These are phyloP conservation scores for Boletus smithii DNA, from an alignment of 1,284 basidiomycete genomes.

Conservation along the genomic window DNA sequence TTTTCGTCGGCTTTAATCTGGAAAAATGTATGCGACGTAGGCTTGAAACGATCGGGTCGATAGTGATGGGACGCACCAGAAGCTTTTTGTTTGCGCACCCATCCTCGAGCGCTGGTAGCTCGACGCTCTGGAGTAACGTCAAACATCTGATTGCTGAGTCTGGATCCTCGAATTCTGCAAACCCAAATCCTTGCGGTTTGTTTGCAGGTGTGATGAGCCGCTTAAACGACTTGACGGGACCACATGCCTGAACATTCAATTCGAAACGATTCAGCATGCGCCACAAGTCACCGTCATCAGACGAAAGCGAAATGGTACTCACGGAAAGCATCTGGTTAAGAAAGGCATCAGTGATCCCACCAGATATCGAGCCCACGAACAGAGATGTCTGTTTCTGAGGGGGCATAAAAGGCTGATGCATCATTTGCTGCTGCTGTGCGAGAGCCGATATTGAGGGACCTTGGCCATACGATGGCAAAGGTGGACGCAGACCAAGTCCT, in stretches of 20 bases:
- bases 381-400: conserved; percentile 65
- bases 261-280: conserved; percentile 1
- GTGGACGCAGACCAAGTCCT: conserved; percentile 80
- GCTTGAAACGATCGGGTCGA: conserved; percentile 31
- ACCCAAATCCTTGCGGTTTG: conserved; percentile 93
- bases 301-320: conserved; percentile 35
- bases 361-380: conserved; percentile 94
- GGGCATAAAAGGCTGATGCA: conserved; percentile 54
- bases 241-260: conserved; percentile 86
- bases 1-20: conserved; percentile 94
- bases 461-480: conserved; percentile 80
- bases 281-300: background rate
- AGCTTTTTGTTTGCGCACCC: conserved; percentile 83
- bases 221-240: conserved; percentile 83
- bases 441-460: conserved; percentile 84
- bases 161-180: conserved; percentile 89
- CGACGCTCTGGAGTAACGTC: conserved; percentile 75
- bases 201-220: conserved; percentile 85
- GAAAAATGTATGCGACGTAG: conserved; percentile 32
- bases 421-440: conserved; percentile 74
- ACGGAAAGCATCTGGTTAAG: conserved; percentile 78
- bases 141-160: conserved; percentile 84
- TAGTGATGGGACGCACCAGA: conserved; percentile 55
- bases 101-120: conserved; percentile 84
- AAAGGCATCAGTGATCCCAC: conserved; percentile 81